Evolutionary conservation across 2,329 filamentous ascomycete genomes (phyloP).

Genomic region (Aureobasidium sp.): DNA sequence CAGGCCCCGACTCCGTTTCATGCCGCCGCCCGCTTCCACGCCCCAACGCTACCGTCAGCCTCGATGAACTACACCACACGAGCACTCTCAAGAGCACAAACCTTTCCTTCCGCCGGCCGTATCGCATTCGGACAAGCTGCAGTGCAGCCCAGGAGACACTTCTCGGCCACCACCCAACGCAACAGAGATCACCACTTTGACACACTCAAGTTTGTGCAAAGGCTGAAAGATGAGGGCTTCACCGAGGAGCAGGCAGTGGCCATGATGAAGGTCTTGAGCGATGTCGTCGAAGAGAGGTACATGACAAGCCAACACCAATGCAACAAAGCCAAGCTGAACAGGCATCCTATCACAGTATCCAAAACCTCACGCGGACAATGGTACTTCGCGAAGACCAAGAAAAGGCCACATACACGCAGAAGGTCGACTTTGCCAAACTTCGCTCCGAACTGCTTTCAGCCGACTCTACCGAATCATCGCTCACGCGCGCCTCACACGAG

Average conservation of each 20-base stretch:
- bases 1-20: background rate
- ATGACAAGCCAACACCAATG: background rate
- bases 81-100: conserved; percentile 3
- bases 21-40: background rate
- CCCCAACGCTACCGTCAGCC: conserved; percentile 13
- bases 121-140: background rate
- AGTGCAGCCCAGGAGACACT: conserved; percentile 30
- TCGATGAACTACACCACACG: conserved; percentile 7
- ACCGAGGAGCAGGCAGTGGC: conserved; percentile 90
- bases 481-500: conserved; percentile 85
- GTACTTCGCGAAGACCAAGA: conserved; percentile 89
- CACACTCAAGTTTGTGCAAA: conserved; percentile 92
- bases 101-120: background rate
- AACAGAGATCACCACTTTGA: conserved; percentile 89
- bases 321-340: conserved; percentile 32
- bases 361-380: conserved; percentile 96
- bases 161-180: conserved; percentile 58
- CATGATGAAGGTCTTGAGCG: conserved; percentile 97
- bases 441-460: conserved; percentile 87
- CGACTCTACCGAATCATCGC: conserved; percentile 81
- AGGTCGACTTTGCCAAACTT: conserved; percentile 96
- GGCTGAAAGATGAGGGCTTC: conserved; percentile 82
- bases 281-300: conserved; percentile 85
- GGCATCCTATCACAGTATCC: conserved; percentile 53
- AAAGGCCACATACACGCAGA: conserved; percentile 69